Conservation (phyloP, 352 stramenopile species). For the Saprolegnia diclina region DNA sequence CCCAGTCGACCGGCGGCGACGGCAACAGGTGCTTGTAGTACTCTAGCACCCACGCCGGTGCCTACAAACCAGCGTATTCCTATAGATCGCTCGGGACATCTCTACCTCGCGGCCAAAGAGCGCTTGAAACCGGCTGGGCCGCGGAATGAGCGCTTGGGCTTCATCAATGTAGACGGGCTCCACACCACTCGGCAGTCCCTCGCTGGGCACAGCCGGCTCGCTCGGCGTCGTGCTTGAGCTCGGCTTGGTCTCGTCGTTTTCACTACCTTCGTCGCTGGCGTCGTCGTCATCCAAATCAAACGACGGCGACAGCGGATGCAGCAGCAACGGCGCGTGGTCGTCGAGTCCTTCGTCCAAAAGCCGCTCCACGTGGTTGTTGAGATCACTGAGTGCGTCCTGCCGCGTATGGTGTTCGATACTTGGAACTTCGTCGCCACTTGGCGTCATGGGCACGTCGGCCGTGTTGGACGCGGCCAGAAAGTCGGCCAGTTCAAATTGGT, state of each 20-base stretch:
- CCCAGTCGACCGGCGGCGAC: slow-evolving; percentile 62
- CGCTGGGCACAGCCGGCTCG: not conserved
- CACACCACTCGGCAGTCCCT: not conserved
- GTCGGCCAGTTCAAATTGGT: slow-evolving; percentile 25
- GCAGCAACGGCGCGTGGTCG: not conserved
- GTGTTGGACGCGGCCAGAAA: slow-evolving; percentile 19
- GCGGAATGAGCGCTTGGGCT: not conserved
- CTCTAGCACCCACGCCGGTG: slow-evolving; percentile 27
- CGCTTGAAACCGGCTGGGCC: not conserved
- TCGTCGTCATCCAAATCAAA: slow-evolving; percentile 23
- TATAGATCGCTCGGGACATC: no score
- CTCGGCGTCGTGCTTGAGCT: no score
- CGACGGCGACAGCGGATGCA: slow-evolving; percentile 14
- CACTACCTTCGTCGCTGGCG: not conserved
- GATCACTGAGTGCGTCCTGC: not conserved
- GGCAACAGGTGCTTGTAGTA: slow-evolving; percentile 70
- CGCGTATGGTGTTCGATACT: not conserved
- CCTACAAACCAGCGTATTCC: slow-evolving; percentile 8
- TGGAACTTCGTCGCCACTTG: not conserved
- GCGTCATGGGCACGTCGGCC: not conserved
- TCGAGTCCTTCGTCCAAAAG: slow-evolving; percentile 1
- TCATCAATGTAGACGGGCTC: slow-evolving; percentile 2
- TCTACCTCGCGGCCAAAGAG: slow-evolving; percentile 4
- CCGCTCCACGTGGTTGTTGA: slow-evolving; percentile 14
- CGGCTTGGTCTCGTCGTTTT: not conserved